These are phyloP conservation scores for Termitomyces sp. DNA, from an alignment of 768 basidiomycete species.

Conservation along the genomic window DNA sequence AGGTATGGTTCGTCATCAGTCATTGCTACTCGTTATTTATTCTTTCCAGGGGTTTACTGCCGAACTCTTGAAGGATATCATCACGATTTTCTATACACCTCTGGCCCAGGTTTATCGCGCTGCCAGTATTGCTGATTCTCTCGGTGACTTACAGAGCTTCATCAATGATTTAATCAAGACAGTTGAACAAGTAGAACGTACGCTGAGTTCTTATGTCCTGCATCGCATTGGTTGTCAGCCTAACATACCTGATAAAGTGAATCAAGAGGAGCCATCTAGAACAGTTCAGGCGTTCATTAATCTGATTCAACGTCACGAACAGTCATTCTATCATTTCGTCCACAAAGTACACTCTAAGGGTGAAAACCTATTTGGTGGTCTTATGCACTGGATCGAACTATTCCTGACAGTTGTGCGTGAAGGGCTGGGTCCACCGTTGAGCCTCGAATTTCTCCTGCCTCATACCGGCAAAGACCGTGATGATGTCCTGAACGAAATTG, in stretches of 20 bases:
- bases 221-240: background rate
- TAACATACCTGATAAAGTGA: slow-evolving; percentile 41
- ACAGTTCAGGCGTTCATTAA: slow-evolving; percentile 94
- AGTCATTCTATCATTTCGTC: slow-evolving; percentile 93
- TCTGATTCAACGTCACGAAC: slow-evolving; percentile 90
- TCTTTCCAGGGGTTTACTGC: slow-evolving; percentile 78
- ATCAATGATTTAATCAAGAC: slow-evolving; percentile 93
- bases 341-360: slow-evolving; percentile 99
- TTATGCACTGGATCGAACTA: slow-evolving; percentile 97
- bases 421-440: slow-evolving; percentile 70
- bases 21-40: background rate
- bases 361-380: slow-evolving; percentile 84
- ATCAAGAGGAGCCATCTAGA: slow-evolving; percentile 73
- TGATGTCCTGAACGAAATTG: slow-evolving; percentile 79
- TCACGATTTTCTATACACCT: slow-evolving; percentile 97
- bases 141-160: slow-evolving; percentile 89
- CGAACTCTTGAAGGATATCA: slow-evolving; percentile 94
- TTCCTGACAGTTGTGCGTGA: slow-evolving; percentile 90
- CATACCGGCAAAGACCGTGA: slow-evolving; percentile 73
- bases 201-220: slow-evolving; percentile 41
- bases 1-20: slow-evolving; percentile 42
- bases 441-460: slow-evolving; percentile 87
- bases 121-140: slow-evolving; percentile 92
- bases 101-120: slow-evolving; percentile 96
- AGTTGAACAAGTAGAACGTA: slow-evolving; percentile 83